Evolutionary conservation across 169 alveolate species (phyloP), one percentile per base, ranked within the genome.

Genomic region (Eimeria acervulina): DNA sequence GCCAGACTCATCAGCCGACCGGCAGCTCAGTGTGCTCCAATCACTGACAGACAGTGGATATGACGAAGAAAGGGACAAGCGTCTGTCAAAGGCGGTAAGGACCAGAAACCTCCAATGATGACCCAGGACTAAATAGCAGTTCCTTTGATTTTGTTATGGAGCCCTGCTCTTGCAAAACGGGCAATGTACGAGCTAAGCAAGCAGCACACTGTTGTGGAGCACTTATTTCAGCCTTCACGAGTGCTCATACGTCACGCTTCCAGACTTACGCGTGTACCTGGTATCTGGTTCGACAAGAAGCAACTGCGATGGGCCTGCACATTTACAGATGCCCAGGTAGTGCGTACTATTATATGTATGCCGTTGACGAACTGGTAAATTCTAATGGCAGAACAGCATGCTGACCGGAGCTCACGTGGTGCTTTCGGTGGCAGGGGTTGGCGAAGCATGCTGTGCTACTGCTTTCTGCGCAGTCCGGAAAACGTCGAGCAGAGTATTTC

Each of bases 251-350:
- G 66, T 61, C 96, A 90, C 80, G 93, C 96, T 85, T 93, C 80
- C 52, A 74, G 95, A 42, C 87, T 95, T 81, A 72, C 74, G 78
- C n/a, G 95, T 42, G 96, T 95, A 38, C 95, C 97, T 21, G 97
- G 97, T 40, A 78, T 95, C 40, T 95, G 97, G 97, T 95, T 95
- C 59, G 97, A 95, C 94, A 95, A 95, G 88, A 89, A 85, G 90
- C 97, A 95, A 78, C 84, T 84, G 44, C 83, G 97, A 33, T 95
- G 97, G 97, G 97, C 97, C 47, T 95, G 97, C 93, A 95, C 94
- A 28, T 95, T 93, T 40, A 93, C 93, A 26, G 94, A 81, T 40
- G 68, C 61, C 78, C 42, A 44, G 81, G 94, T 84, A 59, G 47
- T 23, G 26, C 90, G 7, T 15, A 44, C 33, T 17, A 33, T 38